Evolutionary conservation across 2,329 filamentous ascomycete genomes (phyloP), one percentile per base, ranked within the genome.

Genomic region (Beauveria rudraprayagi): DNA sequence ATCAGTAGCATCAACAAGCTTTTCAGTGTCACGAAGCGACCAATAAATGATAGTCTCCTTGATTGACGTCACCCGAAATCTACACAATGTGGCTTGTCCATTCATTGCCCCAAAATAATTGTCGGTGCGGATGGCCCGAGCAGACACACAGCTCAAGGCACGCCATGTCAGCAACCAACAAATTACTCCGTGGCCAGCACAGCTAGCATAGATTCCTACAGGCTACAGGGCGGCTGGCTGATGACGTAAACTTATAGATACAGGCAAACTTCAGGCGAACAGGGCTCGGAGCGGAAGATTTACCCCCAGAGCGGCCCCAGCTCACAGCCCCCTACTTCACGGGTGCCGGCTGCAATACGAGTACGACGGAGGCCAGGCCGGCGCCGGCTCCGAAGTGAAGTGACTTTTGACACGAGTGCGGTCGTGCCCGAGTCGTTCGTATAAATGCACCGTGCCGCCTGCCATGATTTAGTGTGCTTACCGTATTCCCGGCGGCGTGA

Each of bases 261-360:
- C 34, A 16, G 34, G 34, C 6, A 24, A 19, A 24, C 4, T 3
- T 24, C 11, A 24, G 22, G 44, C 44, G 22, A 17, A 47, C 19
- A 24, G 44, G 44, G 8, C 11, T 47, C 44, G 22, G 19, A 47
- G 44, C 44, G 44, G 11, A 14, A 47, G 16, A 46, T 16, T 14
- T 16, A 8, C 26, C 24, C 47, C 56, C 56, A 59, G 56, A 52
- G 22, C 47, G 30, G 56, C 37, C 47, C 56, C 56, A 52, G 46
- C 34, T 41, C 30, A 41, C 22, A 37, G 34, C 34, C 55, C 44
- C 28, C 34, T 51, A 22, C 44, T 37, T 43, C 54, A 47, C 26
- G 54, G 24, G 40, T 57, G 44, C 30, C 17, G 17, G 9, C 26
- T 26, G 40, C 22, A 10, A 40, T 59, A 59, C 56, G 47, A 59